Evolutionary conservation across 306 rosid species (phyloP), one percentile per base, ranked within the genome.

Genomic region (Vicia villosa): DNA sequence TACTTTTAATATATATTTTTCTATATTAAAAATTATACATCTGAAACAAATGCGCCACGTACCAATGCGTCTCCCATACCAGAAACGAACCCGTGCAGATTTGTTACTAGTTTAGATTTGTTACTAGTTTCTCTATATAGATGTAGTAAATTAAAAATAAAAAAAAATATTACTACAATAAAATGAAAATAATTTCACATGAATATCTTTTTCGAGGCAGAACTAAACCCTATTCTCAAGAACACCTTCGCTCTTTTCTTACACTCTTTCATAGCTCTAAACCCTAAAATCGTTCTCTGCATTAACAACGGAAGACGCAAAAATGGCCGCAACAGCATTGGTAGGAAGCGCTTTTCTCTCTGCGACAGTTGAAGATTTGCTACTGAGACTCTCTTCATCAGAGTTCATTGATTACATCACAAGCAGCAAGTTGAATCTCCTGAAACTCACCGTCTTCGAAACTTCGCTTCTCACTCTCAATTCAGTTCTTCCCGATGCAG

Each of bases 401-500:
- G 46, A 67, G 3, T 67, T 67, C 12, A 14, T 4, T n/a, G 46
- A 67, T 10, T 67, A 67, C 72, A 11, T 67, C 17, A 49, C 2
- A 19, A 17, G 19, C 72, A 32, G 21, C 11, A 47, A 32, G 1
- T n/a, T 67, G 4, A 7, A 50, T 11, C 5, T 49, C 13, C 34
- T 30, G 6, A 46, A 21, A 10, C 16, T 69, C 11, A 5, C 26
- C 4, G 26, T 38, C 40, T 56, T 69, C 3, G 16, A 38, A 22
- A 38, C 24, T 8, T 20, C 21, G 0, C 26, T 69, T 3, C 26
- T 55, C 16, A 24, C 75, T 8, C 51, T 70, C 16, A 1, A 28
- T 6, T 24, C 43, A 3, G 57, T 70, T 22, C 43, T 70, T 11
- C 66, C 28, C 9, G 66, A 70, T 42, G 75, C 75, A 0, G 57